Evolutionary conservation across 805 yeast genomes (phyloP).

Genomic region (Blastobotrys parvus): DNA sequence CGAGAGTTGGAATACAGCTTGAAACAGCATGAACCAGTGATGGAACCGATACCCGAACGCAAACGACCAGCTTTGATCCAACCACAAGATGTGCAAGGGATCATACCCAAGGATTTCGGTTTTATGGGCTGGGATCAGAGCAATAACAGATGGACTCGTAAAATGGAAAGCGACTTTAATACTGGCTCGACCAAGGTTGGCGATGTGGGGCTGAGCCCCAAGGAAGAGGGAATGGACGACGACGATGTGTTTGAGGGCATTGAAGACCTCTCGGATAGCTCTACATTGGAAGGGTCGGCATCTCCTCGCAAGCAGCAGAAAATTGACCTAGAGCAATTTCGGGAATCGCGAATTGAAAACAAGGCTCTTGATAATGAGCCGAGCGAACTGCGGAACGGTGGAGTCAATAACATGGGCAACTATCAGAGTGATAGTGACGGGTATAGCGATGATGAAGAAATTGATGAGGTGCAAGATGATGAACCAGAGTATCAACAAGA

Average conservation of each 20-base stretch:
- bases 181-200: slow-evolving; percentile 16
- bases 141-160: slow-evolving; percentile 16
- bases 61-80: slow-evolving; percentile 5
- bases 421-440: not conserved
- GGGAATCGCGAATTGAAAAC: not conserved
- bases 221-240: no score
- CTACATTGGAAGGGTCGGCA: not conserved
- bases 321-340: not conserved
- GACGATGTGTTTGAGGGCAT: slow-evolving; percentile 24
- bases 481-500: not conserved
- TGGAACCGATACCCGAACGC: no score
- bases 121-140: slow-evolving; percentile 19
- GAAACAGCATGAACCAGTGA: slow-evolving; percentile 3
- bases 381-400: not conserved
- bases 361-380: not conserved
- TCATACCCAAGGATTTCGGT: slow-evolving; percentile 17
- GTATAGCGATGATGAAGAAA: not conserved
- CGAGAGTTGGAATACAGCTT: slow-evolving; percentile 5
- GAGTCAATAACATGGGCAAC: not conserved
- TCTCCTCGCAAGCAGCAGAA: not conserved
- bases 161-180: slow-evolving; percentile 5
- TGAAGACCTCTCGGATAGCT: slow-evolving; percentile 18
- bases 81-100: slow-evolving; percentile 13
- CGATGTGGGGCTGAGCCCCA: not conserved
- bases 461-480: not conserved